Conservation (phyloP, 2,329 filamentous ascomycete genomes). For the Neofusicoccum ribis region DNA sequence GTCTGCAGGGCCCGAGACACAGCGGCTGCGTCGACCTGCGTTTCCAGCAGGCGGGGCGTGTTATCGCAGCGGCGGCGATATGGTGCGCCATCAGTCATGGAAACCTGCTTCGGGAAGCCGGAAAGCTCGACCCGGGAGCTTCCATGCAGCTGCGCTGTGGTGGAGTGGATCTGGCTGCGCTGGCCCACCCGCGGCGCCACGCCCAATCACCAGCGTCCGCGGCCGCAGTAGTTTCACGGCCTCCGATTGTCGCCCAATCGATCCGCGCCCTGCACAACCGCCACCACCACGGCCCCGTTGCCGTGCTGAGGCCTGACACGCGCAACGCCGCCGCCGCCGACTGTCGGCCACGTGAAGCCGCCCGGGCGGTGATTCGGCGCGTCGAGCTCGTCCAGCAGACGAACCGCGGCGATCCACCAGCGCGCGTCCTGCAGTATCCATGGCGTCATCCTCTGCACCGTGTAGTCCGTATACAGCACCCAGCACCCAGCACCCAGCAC, state of each 20-base stretch:
- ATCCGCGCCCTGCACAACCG: neutral
- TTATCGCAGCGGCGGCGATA: neutral
- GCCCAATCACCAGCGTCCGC: neutral
- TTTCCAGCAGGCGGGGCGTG: neutral
- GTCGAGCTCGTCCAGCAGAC: too few relatives aligned
- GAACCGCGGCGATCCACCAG: neutral
- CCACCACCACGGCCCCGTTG: neutral
- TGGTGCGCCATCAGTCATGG: neutral
- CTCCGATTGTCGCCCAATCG: conserved; percentile 9
- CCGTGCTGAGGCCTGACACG: neutral
- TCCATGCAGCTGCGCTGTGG: conserved; percentile 3
- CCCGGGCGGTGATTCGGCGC: neutral
- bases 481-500: too few relatives aligned
- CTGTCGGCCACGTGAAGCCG: neutral
- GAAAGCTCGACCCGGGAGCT: neutral
- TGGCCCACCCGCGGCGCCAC: too few relatives aligned
- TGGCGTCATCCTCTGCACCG: conserved; percentile 1
- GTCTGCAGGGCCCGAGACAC: neutral
- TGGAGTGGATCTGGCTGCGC: neutral
- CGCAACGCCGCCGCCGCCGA: neutral
- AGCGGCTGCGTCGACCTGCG: neutral
- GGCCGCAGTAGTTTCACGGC: neutral
- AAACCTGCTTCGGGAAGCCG: conserved; percentile 12
- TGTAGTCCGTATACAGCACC: too few relatives aligned
- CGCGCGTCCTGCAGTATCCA: conserved; percentile 1